Evolutionary conservation across 225 moss, liverwort and hornwort species (phyloP).

Genomic region (Antitrichia curtipendula): DNA sequence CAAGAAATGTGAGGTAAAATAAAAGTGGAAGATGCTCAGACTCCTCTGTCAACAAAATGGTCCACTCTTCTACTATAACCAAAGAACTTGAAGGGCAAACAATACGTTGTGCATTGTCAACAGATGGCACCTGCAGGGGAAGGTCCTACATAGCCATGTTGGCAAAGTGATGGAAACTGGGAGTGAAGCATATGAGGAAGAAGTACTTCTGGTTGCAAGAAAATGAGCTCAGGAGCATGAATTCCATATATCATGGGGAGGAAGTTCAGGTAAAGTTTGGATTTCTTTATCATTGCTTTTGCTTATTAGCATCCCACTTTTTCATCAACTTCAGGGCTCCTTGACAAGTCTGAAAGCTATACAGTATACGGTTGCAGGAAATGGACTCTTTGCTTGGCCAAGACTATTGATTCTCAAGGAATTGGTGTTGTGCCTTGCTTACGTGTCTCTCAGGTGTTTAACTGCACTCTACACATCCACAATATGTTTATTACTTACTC

Average conservation of each 20-base stretch:
- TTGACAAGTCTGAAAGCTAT: not conserved
- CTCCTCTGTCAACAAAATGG: not conserved
- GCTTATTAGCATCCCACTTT: not conserved
- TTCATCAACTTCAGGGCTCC: not conserved
- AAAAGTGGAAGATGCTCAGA: not conserved
- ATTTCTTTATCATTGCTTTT: not conserved
- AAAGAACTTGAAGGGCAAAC: too few relatives aligned
- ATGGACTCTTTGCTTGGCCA: not conserved
- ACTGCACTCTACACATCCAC: not conserved
- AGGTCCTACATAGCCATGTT: not conserved
- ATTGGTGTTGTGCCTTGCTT: not conserved
- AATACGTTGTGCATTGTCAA: too few relatives aligned
- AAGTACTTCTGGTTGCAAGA: not conserved
- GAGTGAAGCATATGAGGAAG: not conserved
- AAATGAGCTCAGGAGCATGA: rapidly evolving
- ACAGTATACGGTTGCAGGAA: not conserved
- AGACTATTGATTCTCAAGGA: not conserved
- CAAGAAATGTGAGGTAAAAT: not conserved
- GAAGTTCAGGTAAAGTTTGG: too few relatives aligned
- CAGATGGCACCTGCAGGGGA: too few relatives aligned
- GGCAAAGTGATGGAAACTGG: not conserved
- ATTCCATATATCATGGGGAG: not conserved
- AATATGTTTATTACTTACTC: not conserved
- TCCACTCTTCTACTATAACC: not conserved
- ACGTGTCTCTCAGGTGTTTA: not conserved